Conservation (phyloP, 768 basidiomycete species). For the Mycena polygramma region DNA sequence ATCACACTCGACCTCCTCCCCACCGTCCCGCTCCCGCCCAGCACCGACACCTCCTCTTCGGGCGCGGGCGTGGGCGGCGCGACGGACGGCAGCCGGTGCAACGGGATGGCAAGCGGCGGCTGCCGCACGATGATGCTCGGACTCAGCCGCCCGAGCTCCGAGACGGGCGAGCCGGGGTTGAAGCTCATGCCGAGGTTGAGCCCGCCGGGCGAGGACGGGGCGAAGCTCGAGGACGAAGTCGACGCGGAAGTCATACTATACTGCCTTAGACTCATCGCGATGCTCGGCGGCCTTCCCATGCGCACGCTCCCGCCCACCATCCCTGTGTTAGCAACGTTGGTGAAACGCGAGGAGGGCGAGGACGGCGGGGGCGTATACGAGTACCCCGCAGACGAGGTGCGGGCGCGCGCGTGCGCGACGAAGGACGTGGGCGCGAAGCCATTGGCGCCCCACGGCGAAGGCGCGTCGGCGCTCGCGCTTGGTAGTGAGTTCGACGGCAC, state of each 20-base stretch:
- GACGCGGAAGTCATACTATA: neutral
- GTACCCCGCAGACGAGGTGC: constrained; percentile 29
- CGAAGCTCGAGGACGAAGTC: no score
- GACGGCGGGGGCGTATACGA: constrained; percentile 6
- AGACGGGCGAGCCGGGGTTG: constrained; percentile 17
- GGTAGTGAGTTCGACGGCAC: no score
- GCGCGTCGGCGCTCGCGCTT: no score
- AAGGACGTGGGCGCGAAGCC: constrained; percentile 14
- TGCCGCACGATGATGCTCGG: constrained; percentile 34
- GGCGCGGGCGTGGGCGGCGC: no score
- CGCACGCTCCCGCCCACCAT: neutral
- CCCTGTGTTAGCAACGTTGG: neutral
- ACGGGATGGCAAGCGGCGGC: constrained; percentile 32
- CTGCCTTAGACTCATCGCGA: constrained; percentile 6
- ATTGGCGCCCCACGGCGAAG: no score
- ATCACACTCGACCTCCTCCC: constrained; percentile 35
- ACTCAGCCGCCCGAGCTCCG: constrained; percentile 28
- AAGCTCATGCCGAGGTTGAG: constrained; percentile 29
- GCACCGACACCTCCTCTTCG: neutral
- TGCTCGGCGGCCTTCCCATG: constrained; percentile 24
- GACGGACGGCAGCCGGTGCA: constrained; percentile 3
- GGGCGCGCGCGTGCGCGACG: constrained; percentile 23
- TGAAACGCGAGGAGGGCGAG: neutral
- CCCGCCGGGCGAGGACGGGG: no score
- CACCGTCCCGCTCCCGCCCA: constrained; percentile 31